These are phyloP conservation scores for Rhodotorula toruloides DNA, from an alignment of 768 basidiomycete genomes.

Conservation along the genomic window DNA sequence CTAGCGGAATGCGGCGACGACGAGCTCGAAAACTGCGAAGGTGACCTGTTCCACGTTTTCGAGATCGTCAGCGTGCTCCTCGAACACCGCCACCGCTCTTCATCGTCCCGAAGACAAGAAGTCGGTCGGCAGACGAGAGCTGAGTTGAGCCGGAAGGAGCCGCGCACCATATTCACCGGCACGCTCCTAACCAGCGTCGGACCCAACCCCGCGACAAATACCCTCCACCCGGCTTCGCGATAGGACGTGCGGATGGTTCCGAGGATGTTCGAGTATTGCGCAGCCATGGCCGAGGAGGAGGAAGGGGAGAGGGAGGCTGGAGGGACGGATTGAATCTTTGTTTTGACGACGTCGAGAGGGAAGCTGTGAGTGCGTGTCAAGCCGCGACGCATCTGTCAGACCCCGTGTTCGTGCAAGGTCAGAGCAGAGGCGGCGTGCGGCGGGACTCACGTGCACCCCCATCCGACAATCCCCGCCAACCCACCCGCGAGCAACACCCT, in stretches of 20 bases:
- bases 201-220: constrained; percentile 70
- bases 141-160: too few relatives aligned
- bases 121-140: too few relatives aligned
- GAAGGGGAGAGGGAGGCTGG: constrained; percentile 9
- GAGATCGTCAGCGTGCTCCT: too few relatives aligned
- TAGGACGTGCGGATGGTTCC: constrained; percentile 52
- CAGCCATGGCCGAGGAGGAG: not conserved
- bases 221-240: constrained; percentile 59
- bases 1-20: constrained; percentile 31
- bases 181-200: constrained; percentile 74
- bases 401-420: not conserved
- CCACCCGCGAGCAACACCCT: constrained; percentile 35
- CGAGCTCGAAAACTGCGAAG: constrained; percentile 63
- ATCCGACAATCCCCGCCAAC: constrained; percentile 55
- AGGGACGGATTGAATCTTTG: constrained; percentile 64
- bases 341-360: constrained; percentile 84
- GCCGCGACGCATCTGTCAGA: constrained; percentile 26
- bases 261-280: constrained; percentile 13
- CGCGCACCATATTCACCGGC: constrained; percentile 65
- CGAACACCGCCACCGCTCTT: too few relatives aligned
- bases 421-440: constrained; percentile 46
- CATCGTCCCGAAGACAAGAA: too few relatives aligned
- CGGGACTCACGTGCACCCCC: constrained; percentile 53
- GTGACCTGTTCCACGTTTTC: constrained; percentile 57
- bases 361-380: constrained; percentile 56